Evolutionary conservation across 2,329 filamentous ascomycete species (phyloP), one percentile per base, ranked within the genome.

Genomic region (Bipolaris zeicola): DNA sequence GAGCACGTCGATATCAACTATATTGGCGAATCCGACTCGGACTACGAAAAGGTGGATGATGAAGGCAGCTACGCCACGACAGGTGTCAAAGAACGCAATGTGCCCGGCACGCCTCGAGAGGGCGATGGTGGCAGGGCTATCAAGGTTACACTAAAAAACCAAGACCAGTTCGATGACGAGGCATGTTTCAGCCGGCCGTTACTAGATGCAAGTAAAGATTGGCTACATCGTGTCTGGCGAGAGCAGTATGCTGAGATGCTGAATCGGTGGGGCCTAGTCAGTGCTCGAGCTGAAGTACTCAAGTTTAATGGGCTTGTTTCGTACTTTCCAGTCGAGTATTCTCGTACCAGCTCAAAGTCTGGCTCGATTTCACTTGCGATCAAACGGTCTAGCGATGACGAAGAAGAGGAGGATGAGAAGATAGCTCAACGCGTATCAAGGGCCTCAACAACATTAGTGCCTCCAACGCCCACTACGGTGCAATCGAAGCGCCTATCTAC

Each of bases 161-260:
- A 83, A 58, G 78, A 80, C 52, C 76, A 79, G 34, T 88, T 88
- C 61, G 81, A 84, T 53, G 79, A 81, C 34, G 81, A 84, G 56
- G 79, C 77, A 11, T 73, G 77, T 49, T 71, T 78, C 3, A 77
- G 77, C 50, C 71, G 77, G 16, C 77, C 82, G 11, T 72, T 87
- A 18, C 72, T 87, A 5, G 79, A 85, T 41, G 75, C 77, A 42
- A 76, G 75, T 8, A 78, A 82, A 42, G 77, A 79, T 18, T 73
- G 70, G 61, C 75, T 82, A 41, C 83, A 83, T 62, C 74, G 73
- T 6, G 76, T 80, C 2, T 89, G 87, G 75, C 80, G 84, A 39
- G 73, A 78, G 48, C 77, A 81, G 42, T 88, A 88, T 70, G 84
- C 86, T 3, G 76, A 85, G 45, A 76, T 86, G 52, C 77, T 88